phyloP scores from a whole-genome alignment of 208 protist species.

The Trypanosoma conorhini region DNA sequence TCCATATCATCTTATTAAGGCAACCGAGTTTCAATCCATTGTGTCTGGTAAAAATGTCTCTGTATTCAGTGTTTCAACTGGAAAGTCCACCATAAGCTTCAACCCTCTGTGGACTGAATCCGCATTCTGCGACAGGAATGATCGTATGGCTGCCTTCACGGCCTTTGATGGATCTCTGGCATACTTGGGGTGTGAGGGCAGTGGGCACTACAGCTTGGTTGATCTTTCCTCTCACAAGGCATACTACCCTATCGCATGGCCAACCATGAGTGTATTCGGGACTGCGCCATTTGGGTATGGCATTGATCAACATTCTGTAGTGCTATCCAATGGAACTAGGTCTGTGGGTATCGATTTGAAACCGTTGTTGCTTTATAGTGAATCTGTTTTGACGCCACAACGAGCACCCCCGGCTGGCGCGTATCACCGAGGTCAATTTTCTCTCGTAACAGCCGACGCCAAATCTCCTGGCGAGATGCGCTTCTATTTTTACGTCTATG shows the following conservation, averaged over 20 bases:
- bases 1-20: slow-evolving; percentile 26
- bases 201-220: slow-evolving; percentile 15
- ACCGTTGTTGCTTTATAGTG: slow-evolving; percentile 17
- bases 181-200: slow-evolving; percentile 16
- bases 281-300: slow-evolving; percentile 6
- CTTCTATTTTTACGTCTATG: slow-evolving; percentile 8
- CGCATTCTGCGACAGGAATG: background rate
- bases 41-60: background rate
- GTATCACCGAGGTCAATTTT: slow-evolving; percentile 12
- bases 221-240: background rate
- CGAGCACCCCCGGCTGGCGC: background rate
- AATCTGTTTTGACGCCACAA: background rate
- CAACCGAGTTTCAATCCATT: slow-evolving; percentile 6
- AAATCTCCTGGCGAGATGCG: background rate
- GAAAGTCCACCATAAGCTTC: background rate
- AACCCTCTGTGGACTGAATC: background rate
- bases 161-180: slow-evolving; percentile 1
- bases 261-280: background rate
- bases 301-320: background rate
- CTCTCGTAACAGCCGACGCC: background rate
- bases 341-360: slow-evolving; percentile 10
- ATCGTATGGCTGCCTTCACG: slow-evolving; percentile 18
- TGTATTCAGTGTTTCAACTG: slow-evolving; percentile 5
- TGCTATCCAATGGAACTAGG: slow-evolving; percentile 10
- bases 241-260: slow-evolving; percentile 10